phyloP scores from a whole-genome alignment of 257 asterid species.

The Hygrophila difformis region DNA sequence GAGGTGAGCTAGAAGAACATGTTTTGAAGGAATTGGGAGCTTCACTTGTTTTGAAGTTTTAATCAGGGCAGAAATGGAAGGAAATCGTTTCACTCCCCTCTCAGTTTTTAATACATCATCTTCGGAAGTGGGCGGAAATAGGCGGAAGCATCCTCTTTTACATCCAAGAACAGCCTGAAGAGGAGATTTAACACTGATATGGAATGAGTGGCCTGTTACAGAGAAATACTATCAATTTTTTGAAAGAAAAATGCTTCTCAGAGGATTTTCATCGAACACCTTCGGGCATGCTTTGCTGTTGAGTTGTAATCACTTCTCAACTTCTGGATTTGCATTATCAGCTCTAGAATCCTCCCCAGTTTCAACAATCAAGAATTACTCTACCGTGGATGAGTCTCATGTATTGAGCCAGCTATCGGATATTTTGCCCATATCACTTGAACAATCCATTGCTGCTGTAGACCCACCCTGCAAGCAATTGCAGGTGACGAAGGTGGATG shows the following conservation, averaged over 20 bases:
- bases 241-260: constrained; percentile 24
- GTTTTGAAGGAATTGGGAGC: too few relatives aligned
- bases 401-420: constrained; percentile 53
- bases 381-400: constrained; percentile 35
- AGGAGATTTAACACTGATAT: too few relatives aligned
- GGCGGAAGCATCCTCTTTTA: too few relatives aligned
- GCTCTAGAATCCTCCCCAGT: constrained; percentile 17
- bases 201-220: too few relatives aligned
- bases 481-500: constrained; percentile 32
- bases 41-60: too few relatives aligned
- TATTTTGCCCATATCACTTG: constrained; percentile 37
- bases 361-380: constrained; percentile 4
- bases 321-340: constrained; percentile 18
- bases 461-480: constrained; percentile 13
- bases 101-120: too few relatives aligned
- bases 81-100: too few relatives aligned
- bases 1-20: too few relatives aligned
- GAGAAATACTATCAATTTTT: too few relatives aligned
- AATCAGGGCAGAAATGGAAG: too few relatives aligned
- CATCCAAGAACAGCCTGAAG: too few relatives aligned
- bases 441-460: constrained; percentile 13
- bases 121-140: too few relatives aligned
- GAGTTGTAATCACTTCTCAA: constrained; percentile 10
- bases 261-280: constrained; percentile 19
- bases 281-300: constrained; percentile 15